phyloP scores from a whole-genome alignment of 768 basidiomycete genomes.

The Coprinellus micaceus region DNA sequence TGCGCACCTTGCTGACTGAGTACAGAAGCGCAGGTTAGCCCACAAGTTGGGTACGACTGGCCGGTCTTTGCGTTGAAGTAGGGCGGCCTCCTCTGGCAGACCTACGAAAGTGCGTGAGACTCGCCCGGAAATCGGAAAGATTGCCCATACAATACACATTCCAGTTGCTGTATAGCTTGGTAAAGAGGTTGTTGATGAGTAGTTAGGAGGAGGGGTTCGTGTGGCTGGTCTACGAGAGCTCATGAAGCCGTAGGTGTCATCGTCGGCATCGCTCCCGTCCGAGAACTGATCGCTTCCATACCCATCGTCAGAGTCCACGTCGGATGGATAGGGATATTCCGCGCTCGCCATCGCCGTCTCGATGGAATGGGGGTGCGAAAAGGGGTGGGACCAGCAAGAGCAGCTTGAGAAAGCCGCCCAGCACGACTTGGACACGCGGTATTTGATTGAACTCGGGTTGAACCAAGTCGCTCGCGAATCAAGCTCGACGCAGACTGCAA shows the following conservation, averaged over 20 bases:
- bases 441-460: neutral
- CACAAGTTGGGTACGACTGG: neutral
- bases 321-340: neutral
- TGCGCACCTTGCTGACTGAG: neutral
- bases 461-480: neutral
- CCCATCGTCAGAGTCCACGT: slow-evolving; percentile 5
- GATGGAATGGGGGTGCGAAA: too few species aligned
- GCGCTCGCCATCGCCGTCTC: neutral
- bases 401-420: too few species aligned
- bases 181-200: neutral
- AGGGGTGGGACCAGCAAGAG: too few species aligned
- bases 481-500: neutral
- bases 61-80: neutral
- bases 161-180: neutral
- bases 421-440: too few species aligned
- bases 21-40: neutral
- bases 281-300: neutral
- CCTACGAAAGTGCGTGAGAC: neutral
- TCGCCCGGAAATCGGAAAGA: neutral
- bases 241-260: neutral
- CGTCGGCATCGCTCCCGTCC: neutral
- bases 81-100: neutral
- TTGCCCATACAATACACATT: neutral
- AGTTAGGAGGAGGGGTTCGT: neutral
- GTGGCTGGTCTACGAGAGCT: neutral